A percentile compares a stretch with the other conserved stretches of the same genome.
Conservation (phyloP, 2,329 filamentous ascomycete genomes). For the Drechslerella coelobrocha region DNA sequence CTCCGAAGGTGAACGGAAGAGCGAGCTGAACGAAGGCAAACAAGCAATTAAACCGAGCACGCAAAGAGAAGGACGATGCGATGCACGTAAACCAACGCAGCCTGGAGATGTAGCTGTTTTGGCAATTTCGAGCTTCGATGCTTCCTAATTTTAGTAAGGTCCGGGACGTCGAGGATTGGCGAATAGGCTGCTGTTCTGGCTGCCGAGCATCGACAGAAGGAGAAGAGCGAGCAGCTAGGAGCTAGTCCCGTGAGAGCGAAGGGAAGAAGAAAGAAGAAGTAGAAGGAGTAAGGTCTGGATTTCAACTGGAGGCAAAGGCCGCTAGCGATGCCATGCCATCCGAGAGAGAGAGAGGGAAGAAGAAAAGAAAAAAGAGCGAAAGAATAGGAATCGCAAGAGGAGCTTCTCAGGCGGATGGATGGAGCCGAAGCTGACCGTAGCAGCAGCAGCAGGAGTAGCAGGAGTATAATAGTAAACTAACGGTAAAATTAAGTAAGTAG, state of each 20-base stretch:
- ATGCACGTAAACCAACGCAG: constrained; percentile 24
- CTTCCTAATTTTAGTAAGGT: constrained; percentile 32
- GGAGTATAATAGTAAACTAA: too few relatives aligned
- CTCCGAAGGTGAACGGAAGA: constrained; percentile 34
- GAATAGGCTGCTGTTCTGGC: constrained; percentile 7
- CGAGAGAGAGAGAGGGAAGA: too few relatives aligned
- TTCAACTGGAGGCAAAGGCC: constrained; percentile 2
- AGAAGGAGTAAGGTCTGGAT: background rate
- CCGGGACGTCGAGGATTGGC: constrained; percentile 23
- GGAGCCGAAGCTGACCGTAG: too few relatives aligned
- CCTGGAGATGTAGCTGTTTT: constrained; percentile 20
- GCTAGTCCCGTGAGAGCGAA: background rate
- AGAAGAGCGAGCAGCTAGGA: background rate
- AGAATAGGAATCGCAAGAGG: too few relatives aligned
- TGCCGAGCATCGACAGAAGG: background rate
- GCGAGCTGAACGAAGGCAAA: constrained; percentile 25
- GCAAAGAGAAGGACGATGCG: constrained; percentile 43
- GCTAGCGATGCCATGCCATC: too few relatives aligned
- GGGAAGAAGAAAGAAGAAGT: background rate
- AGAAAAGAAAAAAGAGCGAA: too few relatives aligned
- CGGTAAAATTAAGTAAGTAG: too few relatives aligned
- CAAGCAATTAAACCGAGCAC: constrained; percentile 35
- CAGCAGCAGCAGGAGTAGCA: too few relatives aligned
- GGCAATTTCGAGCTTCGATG: constrained; percentile 15
- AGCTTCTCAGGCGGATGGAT: too few relatives aligned